Evolutionary conservation across 352 stramenopile species (phyloP).

Genomic region (Phytophthora multivora): DNA sequence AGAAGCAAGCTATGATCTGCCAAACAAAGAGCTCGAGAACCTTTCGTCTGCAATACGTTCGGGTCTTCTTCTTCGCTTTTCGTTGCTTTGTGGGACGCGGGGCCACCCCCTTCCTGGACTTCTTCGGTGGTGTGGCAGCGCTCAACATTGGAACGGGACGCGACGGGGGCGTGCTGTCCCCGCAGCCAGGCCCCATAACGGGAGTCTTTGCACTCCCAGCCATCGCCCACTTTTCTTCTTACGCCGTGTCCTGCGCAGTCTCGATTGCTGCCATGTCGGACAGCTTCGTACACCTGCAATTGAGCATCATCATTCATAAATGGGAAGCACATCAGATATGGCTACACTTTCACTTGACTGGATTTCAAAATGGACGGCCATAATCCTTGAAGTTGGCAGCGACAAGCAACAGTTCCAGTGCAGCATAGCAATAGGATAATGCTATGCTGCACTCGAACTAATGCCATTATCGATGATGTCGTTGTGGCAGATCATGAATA

Average conservation of each 20-base stretch:
- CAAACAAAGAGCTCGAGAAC: not conserved
- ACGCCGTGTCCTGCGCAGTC: not conserved
- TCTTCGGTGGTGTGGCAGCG: conserved; percentile 5
- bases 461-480: not conserved
- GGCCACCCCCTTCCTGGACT: not conserved
- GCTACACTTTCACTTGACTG: conserved; percentile 8
- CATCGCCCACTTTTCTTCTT: conserved; percentile 1
- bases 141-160: not conserved
- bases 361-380: conserved; percentile 7
- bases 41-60: conserved; percentile 32
- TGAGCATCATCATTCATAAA: conserved; percentile 17
- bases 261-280: not conserved
- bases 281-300: not conserved
- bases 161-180: conserved; percentile 2
- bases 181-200: not conserved
- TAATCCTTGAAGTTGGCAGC: conserved; percentile 27
- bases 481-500: not conserved
- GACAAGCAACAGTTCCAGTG: conserved; percentile 8
- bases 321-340: not conserved
- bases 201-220: not conserved
- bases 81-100: conserved; percentile 1
- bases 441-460: too few species aligned
- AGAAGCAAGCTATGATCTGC: too few species aligned
- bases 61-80: conserved; percentile 21
- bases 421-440: too few species aligned